A percentile compares a stretch with the other conserved stretches of the same genome.
phyloP scores from a whole-genome alignment of 805 yeast species.

The Lipomyces lipofer region DNA sequence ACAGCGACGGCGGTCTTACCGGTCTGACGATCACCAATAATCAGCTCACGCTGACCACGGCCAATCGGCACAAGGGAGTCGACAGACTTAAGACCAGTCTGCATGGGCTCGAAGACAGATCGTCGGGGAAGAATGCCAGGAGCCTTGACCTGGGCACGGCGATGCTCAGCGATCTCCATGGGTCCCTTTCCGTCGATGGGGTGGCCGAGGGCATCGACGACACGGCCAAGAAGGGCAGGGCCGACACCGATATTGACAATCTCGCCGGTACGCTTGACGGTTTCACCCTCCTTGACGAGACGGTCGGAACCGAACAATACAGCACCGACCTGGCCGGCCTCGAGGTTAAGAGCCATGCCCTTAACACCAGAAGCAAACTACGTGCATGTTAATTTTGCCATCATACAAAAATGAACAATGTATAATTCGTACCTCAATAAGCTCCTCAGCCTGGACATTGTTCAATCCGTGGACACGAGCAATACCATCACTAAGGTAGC shows the following conservation, averaged over 20 bases:
- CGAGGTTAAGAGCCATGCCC: constrained; percentile 99
- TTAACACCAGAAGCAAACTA: constrained; percentile 95
- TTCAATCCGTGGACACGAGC: constrained; percentile 99
- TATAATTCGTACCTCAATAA: constrained; percentile 63
- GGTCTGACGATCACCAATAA: constrained; percentile 99
- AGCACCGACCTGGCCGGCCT: constrained; percentile 99
- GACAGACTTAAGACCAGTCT: constrained; percentile 98
- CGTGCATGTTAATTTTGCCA: background rate
- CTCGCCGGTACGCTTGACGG: constrained; percentile 99
- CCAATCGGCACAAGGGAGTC: constrained; percentile 99
- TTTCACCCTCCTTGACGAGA: constrained; percentile 98
- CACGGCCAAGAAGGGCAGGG: constrained; percentile 97
- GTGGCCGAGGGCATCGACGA: constrained; percentile 98
- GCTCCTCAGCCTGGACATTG: constrained; percentile 99
- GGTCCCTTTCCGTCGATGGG: constrained; percentile 99
- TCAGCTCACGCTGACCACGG: constrained; percentile 99
- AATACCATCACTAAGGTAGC: constrained; percentile 99
- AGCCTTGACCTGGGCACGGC: constrained; percentile 99
- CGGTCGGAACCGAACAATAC: constrained; percentile 99
- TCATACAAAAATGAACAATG: background rate
- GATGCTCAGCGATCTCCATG: constrained; percentile 74
- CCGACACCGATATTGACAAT: constrained; percentile 99
- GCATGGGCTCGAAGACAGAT: constrained; percentile 98
- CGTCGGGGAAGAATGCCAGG: constrained; percentile 99
- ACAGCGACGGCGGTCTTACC: constrained; percentile 99